Evolutionary conservation across 2,329 filamentous ascomycete genomes (phyloP).

Genomic region (Colletotrichum sp.): DNA sequence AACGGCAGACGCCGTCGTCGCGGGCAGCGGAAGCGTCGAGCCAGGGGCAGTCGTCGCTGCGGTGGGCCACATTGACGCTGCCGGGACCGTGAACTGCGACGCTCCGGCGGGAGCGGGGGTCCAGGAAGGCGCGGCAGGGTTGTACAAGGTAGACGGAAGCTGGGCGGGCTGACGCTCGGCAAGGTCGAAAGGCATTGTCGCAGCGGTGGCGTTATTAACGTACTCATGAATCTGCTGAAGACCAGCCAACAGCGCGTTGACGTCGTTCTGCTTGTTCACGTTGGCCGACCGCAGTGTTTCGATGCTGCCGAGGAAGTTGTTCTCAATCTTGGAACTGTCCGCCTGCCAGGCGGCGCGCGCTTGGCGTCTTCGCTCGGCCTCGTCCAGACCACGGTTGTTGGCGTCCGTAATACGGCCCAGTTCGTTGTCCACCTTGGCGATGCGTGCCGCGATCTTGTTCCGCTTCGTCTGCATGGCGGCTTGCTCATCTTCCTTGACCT

Average conservation of each 20-base stretch:
- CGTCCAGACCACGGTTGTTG: constrained; percentile 68
- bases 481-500: constrained; percentile 69
- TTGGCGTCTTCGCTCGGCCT: constrained; percentile 64
- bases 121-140: constrained; percentile 30
- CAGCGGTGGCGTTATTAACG: constrained; percentile 35
- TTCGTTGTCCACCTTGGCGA: constrained; percentile 76
- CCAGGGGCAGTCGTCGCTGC: constrained; percentile 29
- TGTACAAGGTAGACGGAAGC: constrained; percentile 25
- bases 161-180: constrained; percentile 10
- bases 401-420: constrained; percentile 73
- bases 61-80: constrained; percentile 39
- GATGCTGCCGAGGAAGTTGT: constrained; percentile 45
- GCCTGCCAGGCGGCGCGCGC: constrained; percentile 53
- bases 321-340: constrained; percentile 51
- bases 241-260: constrained; percentile 41
- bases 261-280: constrained; percentile 44
- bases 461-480: constrained; percentile 68
- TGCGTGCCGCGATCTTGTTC: constrained; percentile 75
- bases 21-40: constrained; percentile 33
- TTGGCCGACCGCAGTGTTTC: constrained; percentile 39
- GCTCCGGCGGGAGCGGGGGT: constrained; percentile 37
- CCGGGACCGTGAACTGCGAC: constrained; percentile 34
- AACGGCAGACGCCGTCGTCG: constrained; percentile 28
- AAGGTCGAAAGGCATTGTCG: constrained; percentile 36
- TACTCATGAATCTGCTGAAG: constrained; percentile 36